Base-by-base conservation (phyloP, 345 rosid species). In the Eucalyptus tenuipes region DNA sequence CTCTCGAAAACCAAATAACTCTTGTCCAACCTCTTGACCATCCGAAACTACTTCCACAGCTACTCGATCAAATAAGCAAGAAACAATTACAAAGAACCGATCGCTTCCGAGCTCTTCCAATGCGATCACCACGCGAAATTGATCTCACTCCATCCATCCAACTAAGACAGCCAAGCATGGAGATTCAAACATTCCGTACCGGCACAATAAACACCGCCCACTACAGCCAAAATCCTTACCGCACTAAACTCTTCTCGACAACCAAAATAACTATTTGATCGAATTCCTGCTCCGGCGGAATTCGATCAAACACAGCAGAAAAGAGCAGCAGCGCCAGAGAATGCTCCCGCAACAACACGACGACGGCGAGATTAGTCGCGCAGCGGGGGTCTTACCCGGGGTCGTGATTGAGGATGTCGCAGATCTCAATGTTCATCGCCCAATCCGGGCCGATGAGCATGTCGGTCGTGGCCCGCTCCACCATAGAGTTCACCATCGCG, bases 351-450 rank as follows among this genome's bases (percentile, higher is more conserved):
- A 47, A 33, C n/a, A n/a, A 27, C 5, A 44, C 2, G 12, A 37
- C 40, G 13, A 9, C 18, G 24, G 45, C 33, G 37, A 61, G 48
- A 53, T 2, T 45, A 27, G 47, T 25, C 15, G 57, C 16, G 89
- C 92, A 81, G 86, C 31, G 48, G 88, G 44, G 89, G 47, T 86
- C 94, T 33, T 93, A 96, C 99, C 94, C 95, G 59, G 99, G 99
- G 92, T 98, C 99, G 89, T 91, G 97, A 91, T 96, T 98, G 92
- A 98, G 97, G 94, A 96, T 94, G 75, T 98, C 99, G 91, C 99
- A 98, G 99, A 98, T 98, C 99, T 98, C 99, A 89, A 98, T 96
- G 91, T 98, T 98, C 98, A 96, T 95, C 64, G 99, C 98, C 99
- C 99, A 98, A 92, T 98, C 99, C 15, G 99, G 99, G 15, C 99